phyloP scores from a whole-genome alignment of 2,329 filamentous ascomycete genomes.

The Hymenoscyphus occultus region DNA sequence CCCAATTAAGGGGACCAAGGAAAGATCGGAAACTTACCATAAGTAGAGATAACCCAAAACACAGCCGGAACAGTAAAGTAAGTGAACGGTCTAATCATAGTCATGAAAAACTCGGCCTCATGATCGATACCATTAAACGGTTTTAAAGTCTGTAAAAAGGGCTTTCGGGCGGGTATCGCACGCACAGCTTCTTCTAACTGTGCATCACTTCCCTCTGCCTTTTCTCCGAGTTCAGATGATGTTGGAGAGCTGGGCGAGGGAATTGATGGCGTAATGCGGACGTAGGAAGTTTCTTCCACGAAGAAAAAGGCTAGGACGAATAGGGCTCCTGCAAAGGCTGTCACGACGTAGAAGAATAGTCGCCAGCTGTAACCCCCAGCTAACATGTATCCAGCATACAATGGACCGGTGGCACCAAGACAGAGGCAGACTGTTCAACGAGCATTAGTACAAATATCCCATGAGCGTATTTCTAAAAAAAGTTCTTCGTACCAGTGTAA shows the following conservation, averaged over 20 bases:
- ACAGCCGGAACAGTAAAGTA: slow-evolving; percentile 48
- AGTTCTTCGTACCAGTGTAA: slow-evolving; percentile 47
- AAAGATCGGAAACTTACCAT: slow-evolving; percentile 35
- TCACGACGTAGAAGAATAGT: slow-evolving; percentile 59
- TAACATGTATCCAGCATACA: slow-evolving; percentile 61
- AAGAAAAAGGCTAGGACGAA: slow-evolving; percentile 52
- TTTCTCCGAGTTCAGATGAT: slow-evolving; percentile 13
- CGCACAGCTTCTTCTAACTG: slow-evolving; percentile 31
- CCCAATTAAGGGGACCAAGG: too few relatives aligned
- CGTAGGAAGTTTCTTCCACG: slow-evolving; percentile 58
- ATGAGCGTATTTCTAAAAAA: not conserved
- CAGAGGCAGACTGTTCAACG: slow-evolving; percentile 47
- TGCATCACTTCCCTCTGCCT: slow-evolving; percentile 21
- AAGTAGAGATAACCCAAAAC: slow-evolving; percentile 50
- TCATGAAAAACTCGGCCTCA: slow-evolving; percentile 45
- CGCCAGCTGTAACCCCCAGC: slow-evolving; percentile 56
- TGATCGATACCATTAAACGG: slow-evolving; percentile 44
- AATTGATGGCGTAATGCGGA: slow-evolving; percentile 34
- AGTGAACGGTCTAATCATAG: slow-evolving; percentile 45
- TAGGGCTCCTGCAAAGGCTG: slow-evolving; percentile 46
- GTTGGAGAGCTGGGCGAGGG: slow-evolving; percentile 15
- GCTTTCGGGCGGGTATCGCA: slow-evolving; percentile 39
- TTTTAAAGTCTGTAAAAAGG: slow-evolving; percentile 43
- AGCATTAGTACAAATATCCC: slow-evolving; percentile 9
- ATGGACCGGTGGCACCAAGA: slow-evolving; percentile 52